Conservation (phyloP, 2,329 filamentous ascomycete genomes). For the Purpureocillium takamizusanense region DNA sequence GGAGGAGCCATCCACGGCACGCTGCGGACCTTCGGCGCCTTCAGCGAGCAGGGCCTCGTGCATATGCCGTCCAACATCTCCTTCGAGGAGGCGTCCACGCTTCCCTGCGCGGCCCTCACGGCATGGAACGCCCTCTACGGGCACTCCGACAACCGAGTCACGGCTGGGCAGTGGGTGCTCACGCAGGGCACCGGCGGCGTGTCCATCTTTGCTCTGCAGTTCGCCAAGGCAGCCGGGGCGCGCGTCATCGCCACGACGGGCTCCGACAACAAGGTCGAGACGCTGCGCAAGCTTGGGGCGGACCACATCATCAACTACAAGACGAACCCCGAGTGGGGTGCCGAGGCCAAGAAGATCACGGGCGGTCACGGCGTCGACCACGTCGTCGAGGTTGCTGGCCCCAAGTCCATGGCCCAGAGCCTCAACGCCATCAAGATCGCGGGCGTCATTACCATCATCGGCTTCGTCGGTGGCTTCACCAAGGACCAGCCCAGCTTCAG, state of each 20-base stretch:
- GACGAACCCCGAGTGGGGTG: slow-evolving; percentile 34
- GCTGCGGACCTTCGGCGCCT: slow-evolving; percentile 58
- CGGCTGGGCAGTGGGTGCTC: slow-evolving; percentile 49
- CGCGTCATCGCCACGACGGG: slow-evolving; percentile 40
- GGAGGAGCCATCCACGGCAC: slow-evolving; percentile 61
- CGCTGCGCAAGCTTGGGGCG: slow-evolving; percentile 36
- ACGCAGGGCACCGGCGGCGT: slow-evolving; percentile 66
- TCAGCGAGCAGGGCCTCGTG: slow-evolving; percentile 60
- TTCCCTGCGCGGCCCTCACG: slow-evolving; percentile 53
- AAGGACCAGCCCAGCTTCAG: slow-evolving; percentile 22
- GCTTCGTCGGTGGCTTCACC: slow-evolving; percentile 21
- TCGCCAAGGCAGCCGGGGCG: slow-evolving; percentile 39
- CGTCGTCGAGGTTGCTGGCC: slow-evolving; percentile 39
- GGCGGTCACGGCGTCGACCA: slow-evolving; percentile 36
- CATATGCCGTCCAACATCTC: slow-evolving; percentile 47
- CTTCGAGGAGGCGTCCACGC: slow-evolving; percentile 43
- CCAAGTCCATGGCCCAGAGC: slow-evolving; percentile 32
- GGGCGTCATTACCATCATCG: slow-evolving; percentile 34
- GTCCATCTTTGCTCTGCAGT: slow-evolving; percentile 55
- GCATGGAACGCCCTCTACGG: slow-evolving; percentile 60
- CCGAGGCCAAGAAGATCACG: slow-evolving; percentile 31
- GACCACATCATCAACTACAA: slow-evolving; percentile 43
- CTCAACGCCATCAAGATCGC: slow-evolving; percentile 34
- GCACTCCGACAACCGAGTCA: slow-evolving; percentile 32
- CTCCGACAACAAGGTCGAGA: slow-evolving; percentile 32